These are phyloP conservation scores for Phycomyces blakesleeanus DNA, from an alignment of 192 early-diverging fungal genomes.

Conservation along the genomic window DNA sequence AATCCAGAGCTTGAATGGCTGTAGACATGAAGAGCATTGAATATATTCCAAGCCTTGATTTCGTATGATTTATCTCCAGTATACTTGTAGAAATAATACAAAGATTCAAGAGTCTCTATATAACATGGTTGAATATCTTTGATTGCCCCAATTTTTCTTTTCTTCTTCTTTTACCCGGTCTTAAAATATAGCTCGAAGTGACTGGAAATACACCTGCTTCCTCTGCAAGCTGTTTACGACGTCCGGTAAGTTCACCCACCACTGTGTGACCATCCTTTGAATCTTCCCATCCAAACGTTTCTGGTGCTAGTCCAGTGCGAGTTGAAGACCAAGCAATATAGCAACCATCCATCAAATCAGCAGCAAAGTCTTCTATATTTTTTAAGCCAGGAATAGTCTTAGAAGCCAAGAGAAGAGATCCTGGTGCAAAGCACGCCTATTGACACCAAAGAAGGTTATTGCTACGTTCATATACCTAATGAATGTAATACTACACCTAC, in stretches of 20 bases:
- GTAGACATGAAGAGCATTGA: slow-evolving; percentile 42
- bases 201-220: slow-evolving; percentile 6
- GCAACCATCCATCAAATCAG: slow-evolving; percentile 42
- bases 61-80: slow-evolving; percentile 64
- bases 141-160: background rate
- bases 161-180: slow-evolving; percentile 49
- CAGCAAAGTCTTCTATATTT: slow-evolving; percentile 33
- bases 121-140: slow-evolving; percentile 1
- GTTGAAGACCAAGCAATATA: slow-evolving; percentile 43
- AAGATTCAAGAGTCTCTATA: slow-evolving; percentile 65
- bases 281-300: slow-evolving; percentile 35
- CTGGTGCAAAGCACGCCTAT: slow-evolving; percentile 55
- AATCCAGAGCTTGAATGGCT: slow-evolving; percentile 47
- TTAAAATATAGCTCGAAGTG: slow-evolving; percentile 34
- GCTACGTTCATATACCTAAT: too few species aligned
- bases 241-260: slow-evolving; percentile 12
- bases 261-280: background rate
- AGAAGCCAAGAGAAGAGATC: slow-evolving; percentile 44
- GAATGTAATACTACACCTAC: background rate
- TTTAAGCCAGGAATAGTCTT: slow-evolving; percentile 37
- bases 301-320: slow-evolving; percentile 50
- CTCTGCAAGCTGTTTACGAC: slow-evolving; percentile 11
- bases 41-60: slow-evolving; percentile 67
- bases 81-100: slow-evolving; percentile 70
- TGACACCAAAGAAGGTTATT: too few species aligned